A percentile compares a stretch with the other conserved stretches of the same genome.
Evolutionary conservation across 2,329 filamentous ascomycete species (phyloP).

Genomic region (Scorias spongiosa): DNA sequence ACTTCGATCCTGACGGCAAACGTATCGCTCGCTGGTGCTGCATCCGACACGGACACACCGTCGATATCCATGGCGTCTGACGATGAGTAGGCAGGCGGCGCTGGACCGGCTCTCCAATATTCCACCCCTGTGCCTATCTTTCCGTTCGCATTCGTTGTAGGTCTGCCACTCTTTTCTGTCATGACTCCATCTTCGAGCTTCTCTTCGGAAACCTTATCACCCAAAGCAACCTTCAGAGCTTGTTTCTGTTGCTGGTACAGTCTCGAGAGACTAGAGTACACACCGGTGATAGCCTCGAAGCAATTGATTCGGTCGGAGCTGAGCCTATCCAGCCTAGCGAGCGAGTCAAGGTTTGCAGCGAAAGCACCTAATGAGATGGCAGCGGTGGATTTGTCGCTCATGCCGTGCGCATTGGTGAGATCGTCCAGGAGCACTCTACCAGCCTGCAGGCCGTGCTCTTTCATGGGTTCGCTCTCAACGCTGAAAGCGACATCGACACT

Average conservation of each 20-base stretch:
- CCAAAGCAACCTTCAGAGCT: slow-evolving; percentile 29
- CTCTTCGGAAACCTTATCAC: slow-evolving; percentile 34
- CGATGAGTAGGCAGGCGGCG: not conserved
- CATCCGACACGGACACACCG: not conserved
- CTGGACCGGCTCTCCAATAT: slow-evolving; percentile 44
- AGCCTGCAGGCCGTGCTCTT: slow-evolving; percentile 45
- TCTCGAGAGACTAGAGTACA: slow-evolving; percentile 54
- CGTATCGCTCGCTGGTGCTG: slow-evolving; percentile 19
- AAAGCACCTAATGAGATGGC: slow-evolving; percentile 50
- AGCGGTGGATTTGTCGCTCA: not conserved
- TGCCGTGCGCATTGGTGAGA: slow-evolving; percentile 40
- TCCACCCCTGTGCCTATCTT: slow-evolving; percentile 56
- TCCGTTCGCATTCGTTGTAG: slow-evolving; percentile 52
- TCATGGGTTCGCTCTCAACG: slow-evolving; percentile 42
- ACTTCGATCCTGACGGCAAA: slow-evolving; percentile 59
- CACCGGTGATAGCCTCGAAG: slow-evolving; percentile 59
- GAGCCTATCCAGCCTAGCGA: slow-evolving; percentile 56
- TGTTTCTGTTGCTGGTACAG: slow-evolving; percentile 58
- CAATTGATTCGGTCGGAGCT: slow-evolving; percentile 57
- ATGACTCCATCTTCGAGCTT: slow-evolving; percentile 43
- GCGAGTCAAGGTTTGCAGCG: slow-evolving; percentile 52
- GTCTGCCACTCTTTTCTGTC: slow-evolving; percentile 55
- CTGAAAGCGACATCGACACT: slow-evolving; percentile 49
- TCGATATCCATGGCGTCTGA: slow-evolving; percentile 19
- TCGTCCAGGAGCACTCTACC: slow-evolving; percentile 51